Evolutionary conservation across 1,284 basidiomycete genomes (phyloP).

Genomic region (Phenoliferia sp.): DNA sequence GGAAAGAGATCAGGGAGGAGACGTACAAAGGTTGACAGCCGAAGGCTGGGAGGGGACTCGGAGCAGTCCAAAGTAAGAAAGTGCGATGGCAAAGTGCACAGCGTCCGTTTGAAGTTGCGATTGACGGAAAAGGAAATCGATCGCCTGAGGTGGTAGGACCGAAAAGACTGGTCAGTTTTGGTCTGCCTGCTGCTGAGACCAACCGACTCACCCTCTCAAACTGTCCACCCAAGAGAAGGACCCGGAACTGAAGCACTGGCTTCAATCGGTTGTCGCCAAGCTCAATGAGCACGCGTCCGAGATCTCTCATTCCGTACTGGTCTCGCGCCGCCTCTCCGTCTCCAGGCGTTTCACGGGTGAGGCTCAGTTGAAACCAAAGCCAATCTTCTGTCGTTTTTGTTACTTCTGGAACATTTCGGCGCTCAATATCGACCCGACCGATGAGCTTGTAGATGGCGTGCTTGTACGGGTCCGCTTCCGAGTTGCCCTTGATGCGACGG

Average conservation of each 20-base stretch:
- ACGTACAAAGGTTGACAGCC: slow-evolving; percentile 73
- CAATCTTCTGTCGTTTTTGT: slow-evolving; percentile 94
- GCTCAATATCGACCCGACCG: slow-evolving; percentile 80
- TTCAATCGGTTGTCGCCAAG: slow-evolving; percentile 64
- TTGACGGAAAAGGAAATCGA: slow-evolving; percentile 84
- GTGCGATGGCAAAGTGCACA: slow-evolving; percentile 85
- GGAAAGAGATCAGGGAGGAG: not conserved
- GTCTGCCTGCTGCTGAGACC: not conserved
- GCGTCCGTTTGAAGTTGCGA: slow-evolving; percentile 86
- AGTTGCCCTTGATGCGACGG: slow-evolving; percentile 80
- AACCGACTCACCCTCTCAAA: slow-evolving; percentile 71
- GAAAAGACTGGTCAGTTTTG: not conserved
- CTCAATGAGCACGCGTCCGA: slow-evolving; percentile 73
- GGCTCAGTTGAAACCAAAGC: slow-evolving; percentile 93
- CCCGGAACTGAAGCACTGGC: slow-evolving; percentile 73
- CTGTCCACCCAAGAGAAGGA: slow-evolving; percentile 85
- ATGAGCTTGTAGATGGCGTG: slow-evolving; percentile 92
- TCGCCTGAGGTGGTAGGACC: slow-evolving; percentile 54
- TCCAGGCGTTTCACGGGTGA: slow-evolving; percentile 50
- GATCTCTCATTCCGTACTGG: slow-evolving; percentile 65
- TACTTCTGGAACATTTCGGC: slow-evolving; percentile 75
- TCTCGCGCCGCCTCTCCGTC: slow-evolving; percentile 56
- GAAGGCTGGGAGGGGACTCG: slow-evolving; percentile 73
- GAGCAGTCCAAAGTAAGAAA: slow-evolving; percentile 90
- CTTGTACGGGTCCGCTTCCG: slow-evolving; percentile 79